Conservation (phyloP, 768 basidiomycete species). For the Chiua virens region DNA sequence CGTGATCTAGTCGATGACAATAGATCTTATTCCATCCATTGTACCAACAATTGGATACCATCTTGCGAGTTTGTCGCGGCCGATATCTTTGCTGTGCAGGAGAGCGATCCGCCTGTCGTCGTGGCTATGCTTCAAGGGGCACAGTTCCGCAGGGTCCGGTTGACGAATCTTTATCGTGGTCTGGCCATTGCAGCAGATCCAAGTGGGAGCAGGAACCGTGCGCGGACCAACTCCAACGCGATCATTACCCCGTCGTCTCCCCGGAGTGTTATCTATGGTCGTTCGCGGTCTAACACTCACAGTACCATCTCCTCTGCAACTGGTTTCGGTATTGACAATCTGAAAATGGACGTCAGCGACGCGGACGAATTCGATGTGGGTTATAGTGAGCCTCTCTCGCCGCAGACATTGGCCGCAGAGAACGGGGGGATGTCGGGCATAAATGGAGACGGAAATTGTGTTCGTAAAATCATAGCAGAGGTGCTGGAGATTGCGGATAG, state of each 20-base stretch:
- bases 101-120: slow-evolving; percentile 37
- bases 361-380: slow-evolving; percentile 2
- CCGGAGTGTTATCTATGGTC: slow-evolving; percentile 27
- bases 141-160: slow-evolving; percentile 55
- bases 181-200: slow-evolving; percentile 38
- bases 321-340: slow-evolving; percentile 4
- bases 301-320: slow-evolving; percentile 15
- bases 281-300: slow-evolving; percentile 28
- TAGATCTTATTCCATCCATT: slow-evolving; percentile 51
- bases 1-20: slow-evolving; percentile 41
- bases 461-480: slow-evolving; percentile 42
- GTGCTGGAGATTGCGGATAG: slow-evolving; percentile 39
- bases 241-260: slow-evolving; percentile 27
- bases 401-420: slow-evolving; percentile 42
- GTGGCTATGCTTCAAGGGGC: slow-evolving; percentile 59
- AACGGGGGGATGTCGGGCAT: not conserved
- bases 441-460: slow-evolving; percentile 10
- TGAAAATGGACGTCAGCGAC: slow-evolving; percentile 3
- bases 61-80: slow-evolving; percentile 47
- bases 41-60: slow-evolving; percentile 43
- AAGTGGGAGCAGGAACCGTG: slow-evolving; percentile 4
- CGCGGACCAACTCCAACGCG: slow-evolving; percentile 29
- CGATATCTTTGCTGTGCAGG: slow-evolving; percentile 51
- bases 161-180: slow-evolving; percentile 48
- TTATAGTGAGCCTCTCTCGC: slow-evolving; percentile 31